These are phyloP conservation scores for Friedmanniomyces simplex DNA, from an alignment of 495 filamentous ascomycete species.

Conservation along the genomic window DNA sequence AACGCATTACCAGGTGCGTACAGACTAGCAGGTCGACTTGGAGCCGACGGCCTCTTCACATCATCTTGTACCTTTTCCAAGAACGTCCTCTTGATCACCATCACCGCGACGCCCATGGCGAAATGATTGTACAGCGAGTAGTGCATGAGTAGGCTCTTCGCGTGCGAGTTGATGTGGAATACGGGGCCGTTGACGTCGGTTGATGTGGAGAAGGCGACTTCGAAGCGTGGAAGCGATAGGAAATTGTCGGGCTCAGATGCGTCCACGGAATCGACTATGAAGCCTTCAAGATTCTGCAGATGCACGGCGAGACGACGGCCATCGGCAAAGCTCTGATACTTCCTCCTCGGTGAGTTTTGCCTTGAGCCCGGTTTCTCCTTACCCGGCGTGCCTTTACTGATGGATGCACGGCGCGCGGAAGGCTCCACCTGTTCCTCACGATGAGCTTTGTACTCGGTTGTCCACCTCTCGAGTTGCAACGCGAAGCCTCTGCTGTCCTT, in stretches of 20 bases:
- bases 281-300: slow-evolving; percentile 71
- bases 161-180: slow-evolving; percentile 72
- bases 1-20: neutral
- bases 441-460: slow-evolving; percentile 78
- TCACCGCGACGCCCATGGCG: slow-evolving; percentile 69
- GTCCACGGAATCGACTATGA: slow-evolving; percentile 78
- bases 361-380: slow-evolving; percentile 40
- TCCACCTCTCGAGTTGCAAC: slow-evolving; percentile 81
- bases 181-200: slow-evolving; percentile 78
- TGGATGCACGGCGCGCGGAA: slow-evolving; percentile 41
- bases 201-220: slow-evolving; percentile 71
- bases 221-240: slow-evolving; percentile 73
- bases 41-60: neutral
- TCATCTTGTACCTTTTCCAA: slow-evolving; percentile 23
- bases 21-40: neutral
- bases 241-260: slow-evolving; percentile 79
- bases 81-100: slow-evolving; percentile 67
- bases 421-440: slow-evolving; percentile 49
- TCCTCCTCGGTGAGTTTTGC: slow-evolving; percentile 52
- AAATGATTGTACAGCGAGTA: slow-evolving; percentile 95
- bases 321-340: slow-evolving; percentile 48
- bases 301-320: slow-evolving; percentile 74
- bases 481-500: slow-evolving; percentile 67
- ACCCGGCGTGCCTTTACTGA: slow-evolving; percentile 41
- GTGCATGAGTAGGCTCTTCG: slow-evolving; percentile 67